phyloP scores from a whole-genome alignment of 257 asterid genomes.

The Coffea eugenioides region DNA sequence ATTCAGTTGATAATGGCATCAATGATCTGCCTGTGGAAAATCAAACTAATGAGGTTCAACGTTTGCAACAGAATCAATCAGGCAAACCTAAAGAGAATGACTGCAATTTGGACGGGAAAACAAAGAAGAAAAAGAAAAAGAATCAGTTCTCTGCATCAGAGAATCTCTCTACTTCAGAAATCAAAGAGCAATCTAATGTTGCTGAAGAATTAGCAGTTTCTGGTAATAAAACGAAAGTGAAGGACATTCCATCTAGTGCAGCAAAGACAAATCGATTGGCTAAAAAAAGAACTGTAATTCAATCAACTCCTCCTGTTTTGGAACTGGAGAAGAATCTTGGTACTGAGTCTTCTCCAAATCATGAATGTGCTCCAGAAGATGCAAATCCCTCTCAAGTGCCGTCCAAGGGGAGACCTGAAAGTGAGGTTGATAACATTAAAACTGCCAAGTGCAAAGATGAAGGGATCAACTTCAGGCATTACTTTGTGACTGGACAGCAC shows the following conservation, averaged over 20 bases:
- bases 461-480: constrained; percentile 53
- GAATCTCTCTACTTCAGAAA: constrained; percentile 27
- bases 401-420: constrained; percentile 25
- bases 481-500: constrained; percentile 43
- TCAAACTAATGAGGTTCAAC: constrained; percentile 28
- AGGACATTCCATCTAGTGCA: constrained; percentile 9
- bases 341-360: constrained; percentile 1
- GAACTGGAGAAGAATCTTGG: constrained; percentile 18
- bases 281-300: constrained; percentile 21
- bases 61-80: constrained; percentile 14
- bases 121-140: constrained; percentile 40
- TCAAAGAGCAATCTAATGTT: constrained; percentile 32
- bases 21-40: constrained; percentile 23
- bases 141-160: constrained; percentile 29
- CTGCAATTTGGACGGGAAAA: constrained; percentile 28
- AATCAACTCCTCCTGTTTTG: constrained; percentile 8
- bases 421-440: constrained; percentile 17
- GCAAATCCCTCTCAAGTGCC: constrained; percentile 7
- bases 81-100: constrained; percentile 11
- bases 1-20: constrained; percentile 13
- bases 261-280: constrained; percentile 10
- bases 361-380: constrained; percentile 8
- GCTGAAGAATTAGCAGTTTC: constrained; percentile 30
- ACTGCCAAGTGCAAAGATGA: constrained; percentile 28
- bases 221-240: constrained; percentile 26